phyloP scores from a whole-genome alignment of 2,329 filamentous ascomycete species.

The Colletotrichum shisoi region DNA sequence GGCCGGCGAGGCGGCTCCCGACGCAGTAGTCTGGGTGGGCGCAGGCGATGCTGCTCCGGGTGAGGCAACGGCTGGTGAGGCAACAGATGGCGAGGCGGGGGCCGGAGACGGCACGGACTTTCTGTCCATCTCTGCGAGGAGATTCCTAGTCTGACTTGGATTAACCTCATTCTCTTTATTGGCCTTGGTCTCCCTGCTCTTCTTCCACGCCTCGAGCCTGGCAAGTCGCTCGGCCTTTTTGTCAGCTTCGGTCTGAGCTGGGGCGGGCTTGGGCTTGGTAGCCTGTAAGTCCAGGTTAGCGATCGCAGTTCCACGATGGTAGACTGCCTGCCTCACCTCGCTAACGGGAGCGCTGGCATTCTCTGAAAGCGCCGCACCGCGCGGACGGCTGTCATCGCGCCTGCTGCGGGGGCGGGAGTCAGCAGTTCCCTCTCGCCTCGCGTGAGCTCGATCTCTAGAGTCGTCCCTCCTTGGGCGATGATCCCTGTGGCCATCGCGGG shows the following conservation, averaged over 20 bases:
- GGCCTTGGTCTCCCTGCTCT: conserved; percentile 81
- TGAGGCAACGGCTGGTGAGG: conserved; percentile 50
- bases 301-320: background rate
- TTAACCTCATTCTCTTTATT: conserved; percentile 75
- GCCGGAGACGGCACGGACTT: conserved; percentile 61
- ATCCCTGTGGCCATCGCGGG: conserved; percentile 71
- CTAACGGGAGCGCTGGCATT: conserved; percentile 58
- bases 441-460: conserved; percentile 71
- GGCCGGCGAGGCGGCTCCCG: conserved; percentile 60
- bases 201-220: conserved; percentile 90
- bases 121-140: conserved; percentile 77
- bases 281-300: conserved; percentile 53
- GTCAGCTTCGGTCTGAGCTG: conserved; percentile 70
- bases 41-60: conserved; percentile 28
- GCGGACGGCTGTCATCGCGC: conserved; percentile 68
- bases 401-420: conserved; percentile 72
- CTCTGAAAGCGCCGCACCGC: conserved; percentile 61
- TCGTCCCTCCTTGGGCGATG: conserved; percentile 75
- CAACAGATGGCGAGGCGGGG: conserved; percentile 60
- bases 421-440: conserved; percentile 73
- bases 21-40: conserved; percentile 51
- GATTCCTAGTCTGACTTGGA: conserved; percentile 69
- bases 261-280: conserved; percentile 61
- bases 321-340: conserved; percentile 60
- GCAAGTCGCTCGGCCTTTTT: conserved; percentile 83